Evolutionary conservation across 768 basidiomycete species (phyloP).

Genomic region (Amanita thiersii): DNA sequence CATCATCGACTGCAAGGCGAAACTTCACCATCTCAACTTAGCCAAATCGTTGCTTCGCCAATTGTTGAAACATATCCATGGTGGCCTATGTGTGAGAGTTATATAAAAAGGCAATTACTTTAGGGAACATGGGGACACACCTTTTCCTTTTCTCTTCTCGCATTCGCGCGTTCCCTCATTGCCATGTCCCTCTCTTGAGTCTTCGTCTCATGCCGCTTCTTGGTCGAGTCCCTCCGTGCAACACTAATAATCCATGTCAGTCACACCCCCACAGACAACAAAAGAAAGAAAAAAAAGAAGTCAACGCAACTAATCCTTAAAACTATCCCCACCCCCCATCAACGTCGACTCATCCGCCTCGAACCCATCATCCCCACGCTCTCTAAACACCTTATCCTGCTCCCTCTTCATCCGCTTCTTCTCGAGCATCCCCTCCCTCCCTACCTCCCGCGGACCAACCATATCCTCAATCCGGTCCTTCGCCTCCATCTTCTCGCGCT

Average conservation of each 20-base stretch:
- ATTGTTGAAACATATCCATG: conserved; percentile 93
- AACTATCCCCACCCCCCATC: conserved; percentile 79
- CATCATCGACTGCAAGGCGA: not conserved
- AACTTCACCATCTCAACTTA: conserved; percentile 22
- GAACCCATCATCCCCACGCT: conserved; percentile 68
- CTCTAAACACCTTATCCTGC: conserved; percentile 60
- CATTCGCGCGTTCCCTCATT: conserved; percentile 52
- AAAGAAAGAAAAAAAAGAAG: conserved; percentile 4
- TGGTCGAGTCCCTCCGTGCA: conserved; percentile 59
- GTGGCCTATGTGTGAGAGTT: conserved; percentile 41
- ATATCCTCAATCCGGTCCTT: conserved; percentile 69
- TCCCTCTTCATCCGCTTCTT: conserved; percentile 75
- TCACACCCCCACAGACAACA: not conserved
- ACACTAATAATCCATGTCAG: conserved; percentile 35
- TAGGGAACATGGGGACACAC: conserved; percentile 12
- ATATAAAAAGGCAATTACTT: not conserved
- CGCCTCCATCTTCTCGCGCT: conserved; percentile 56
- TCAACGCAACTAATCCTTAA: conserved; percentile 59
- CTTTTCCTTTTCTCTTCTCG: conserved; percentile 72
- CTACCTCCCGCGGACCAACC: conserved; percentile 74
- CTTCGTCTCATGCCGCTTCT: conserved; percentile 47
- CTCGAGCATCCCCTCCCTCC: conserved; percentile 79
- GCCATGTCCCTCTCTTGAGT: conserved; percentile 42
- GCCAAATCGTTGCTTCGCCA: conserved; percentile 86
- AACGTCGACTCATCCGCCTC: conserved; percentile 76